phyloP scores from a whole-genome alignment of 1,284 basidiomycete species.

The Exobasidium rhododendri region DNA sequence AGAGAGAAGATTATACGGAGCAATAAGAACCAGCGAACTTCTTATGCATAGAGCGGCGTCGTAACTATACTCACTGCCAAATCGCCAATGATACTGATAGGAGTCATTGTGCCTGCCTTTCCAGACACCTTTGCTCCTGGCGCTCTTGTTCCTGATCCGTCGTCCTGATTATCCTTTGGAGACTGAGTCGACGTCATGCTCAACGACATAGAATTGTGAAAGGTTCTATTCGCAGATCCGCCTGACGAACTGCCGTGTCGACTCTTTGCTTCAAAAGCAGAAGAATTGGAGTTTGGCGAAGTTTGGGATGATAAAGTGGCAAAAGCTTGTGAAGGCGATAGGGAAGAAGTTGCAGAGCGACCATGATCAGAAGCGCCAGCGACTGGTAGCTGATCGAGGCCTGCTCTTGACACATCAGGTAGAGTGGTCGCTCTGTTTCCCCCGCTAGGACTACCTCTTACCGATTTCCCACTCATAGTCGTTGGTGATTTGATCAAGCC shows the following conservation, averaged over 20 bases:
- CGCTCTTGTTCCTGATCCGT: conserved; percentile 28
- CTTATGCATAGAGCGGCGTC: background rate
- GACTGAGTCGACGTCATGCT: background rate
- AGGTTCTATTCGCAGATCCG: background rate
- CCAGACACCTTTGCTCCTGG: conserved; percentile 36
- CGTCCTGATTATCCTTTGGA: conserved; percentile 9
- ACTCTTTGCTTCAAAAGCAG: background rate
- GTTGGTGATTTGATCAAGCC: background rate
- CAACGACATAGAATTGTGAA: background rate
- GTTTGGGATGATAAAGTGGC: background rate
- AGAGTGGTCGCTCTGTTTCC: background rate
- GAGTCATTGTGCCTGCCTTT: conserved; percentile 37
- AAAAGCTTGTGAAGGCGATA: background rate
- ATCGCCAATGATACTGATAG: conserved; percentile 54
- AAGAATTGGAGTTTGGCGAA: background rate
- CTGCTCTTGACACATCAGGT: too few species aligned
- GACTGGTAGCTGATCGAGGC: conserved; percentile 29
- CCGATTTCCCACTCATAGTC: background rate
- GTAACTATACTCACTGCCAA: conserved; percentile 26
- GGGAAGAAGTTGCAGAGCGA: conserved; percentile 20
- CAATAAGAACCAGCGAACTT: background rate
- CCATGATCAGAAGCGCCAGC: conserved; percentile 38
- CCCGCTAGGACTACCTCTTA: conserved; percentile 5
- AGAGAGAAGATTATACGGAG: conserved; percentile 3
- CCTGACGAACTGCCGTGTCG: background rate